These are phyloP conservation scores for Phytophthora uliginosa DNA, from an alignment of 352 stramenopile species.

Conservation along the genomic window DNA sequence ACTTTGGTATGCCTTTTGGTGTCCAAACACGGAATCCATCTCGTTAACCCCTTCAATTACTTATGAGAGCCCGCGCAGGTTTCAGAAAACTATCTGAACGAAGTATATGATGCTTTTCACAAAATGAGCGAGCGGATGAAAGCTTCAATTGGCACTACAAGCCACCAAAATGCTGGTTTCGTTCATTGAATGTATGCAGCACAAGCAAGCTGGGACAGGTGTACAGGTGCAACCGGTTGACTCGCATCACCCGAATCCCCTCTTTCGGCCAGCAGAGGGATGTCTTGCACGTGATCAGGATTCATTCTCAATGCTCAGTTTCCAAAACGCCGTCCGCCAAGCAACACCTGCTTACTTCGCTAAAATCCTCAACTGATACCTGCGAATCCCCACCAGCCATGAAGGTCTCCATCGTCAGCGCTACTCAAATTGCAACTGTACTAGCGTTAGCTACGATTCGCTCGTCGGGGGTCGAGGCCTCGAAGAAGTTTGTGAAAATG, in stretches of 20 bases:
- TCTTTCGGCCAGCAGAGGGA: neutral
- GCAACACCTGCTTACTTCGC: slow-evolving; percentile 10
- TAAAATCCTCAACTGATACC: slow-evolving; percentile 3
- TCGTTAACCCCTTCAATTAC: neutral
- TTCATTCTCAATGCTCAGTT: slow-evolving; percentile 14
- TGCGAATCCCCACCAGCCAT: slow-evolving; percentile 9
- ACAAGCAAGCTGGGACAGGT: neutral
- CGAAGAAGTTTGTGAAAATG: slow-evolving; percentile 28
- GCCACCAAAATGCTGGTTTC: slow-evolving; percentile 4
- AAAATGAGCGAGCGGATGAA: neutral
- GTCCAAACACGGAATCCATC: neutral
- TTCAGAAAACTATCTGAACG: neutral
- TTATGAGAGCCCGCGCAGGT: neutral
- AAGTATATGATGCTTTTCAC: neutral
- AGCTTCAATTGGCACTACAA: neutral
- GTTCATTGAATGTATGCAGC: neutral
- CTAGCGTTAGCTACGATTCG: slow-evolving; percentile 11
- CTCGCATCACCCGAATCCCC: slow-evolving; percentile 9
- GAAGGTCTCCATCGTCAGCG: slow-evolving; percentile 14
- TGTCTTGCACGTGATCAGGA: neutral
- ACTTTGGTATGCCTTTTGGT: neutral
- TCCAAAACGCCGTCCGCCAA: slow-evolving; percentile 14
- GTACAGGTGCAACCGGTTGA: neutral
- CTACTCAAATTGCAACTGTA: slow-evolving; percentile 11
- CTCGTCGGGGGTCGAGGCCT: slow-evolving; percentile 1